These are phyloP conservation scores for Tanozyma kutaoensis DNA, from an alignment of 805 yeast genomes.

Conservation along the genomic window DNA sequence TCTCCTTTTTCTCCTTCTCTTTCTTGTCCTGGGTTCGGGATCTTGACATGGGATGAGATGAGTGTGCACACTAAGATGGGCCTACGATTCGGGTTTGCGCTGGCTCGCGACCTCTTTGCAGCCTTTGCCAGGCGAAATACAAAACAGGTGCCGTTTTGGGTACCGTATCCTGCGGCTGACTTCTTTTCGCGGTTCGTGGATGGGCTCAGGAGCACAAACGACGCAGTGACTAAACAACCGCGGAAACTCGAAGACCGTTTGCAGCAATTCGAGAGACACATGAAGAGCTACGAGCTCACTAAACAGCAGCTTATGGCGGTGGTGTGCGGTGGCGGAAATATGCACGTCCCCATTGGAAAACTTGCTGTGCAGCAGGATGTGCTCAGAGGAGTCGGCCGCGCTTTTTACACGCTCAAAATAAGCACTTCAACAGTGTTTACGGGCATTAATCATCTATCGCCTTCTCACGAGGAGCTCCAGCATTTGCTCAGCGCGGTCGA, in stretches of 20 bases:
- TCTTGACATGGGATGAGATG: conserved; percentile 25
- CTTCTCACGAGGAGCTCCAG: conserved; percentile 14
- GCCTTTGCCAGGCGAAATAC: too few relatives aligned
- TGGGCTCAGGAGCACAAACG: conserved; percentile 8
- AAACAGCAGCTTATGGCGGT: too few relatives aligned
- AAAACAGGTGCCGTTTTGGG: too few relatives aligned
- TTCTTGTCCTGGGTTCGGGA: conserved; percentile 3
- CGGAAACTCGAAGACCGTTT: neutral
- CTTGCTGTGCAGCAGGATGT: conserved; percentile 3
- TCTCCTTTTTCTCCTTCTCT: too few relatives aligned
- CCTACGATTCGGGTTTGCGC: conserved; percentile 12
- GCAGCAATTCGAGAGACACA: neutral
- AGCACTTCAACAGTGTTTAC: conserved; percentile 14
- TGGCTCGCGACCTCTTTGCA: too few relatives aligned
- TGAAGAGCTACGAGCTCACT: conserved; percentile 1
- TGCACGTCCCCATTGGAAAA: neutral
- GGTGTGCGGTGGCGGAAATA: neutral
- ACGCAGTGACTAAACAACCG: too few relatives aligned
- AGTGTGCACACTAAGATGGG: conserved; percentile 25
- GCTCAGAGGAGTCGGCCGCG: conserved; percentile 15
- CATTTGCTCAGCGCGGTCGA: conserved; percentile 9
- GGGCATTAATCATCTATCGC: conserved; percentile 14
- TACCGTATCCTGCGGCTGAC: too few relatives aligned
- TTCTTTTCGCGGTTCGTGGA: conserved; percentile 15
- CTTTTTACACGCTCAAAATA: conserved; percentile 10